Evolutionary conservation across 176 grass and related monocot genomes (phyloP).

Genomic region (Raddia distichophylla): DNA sequence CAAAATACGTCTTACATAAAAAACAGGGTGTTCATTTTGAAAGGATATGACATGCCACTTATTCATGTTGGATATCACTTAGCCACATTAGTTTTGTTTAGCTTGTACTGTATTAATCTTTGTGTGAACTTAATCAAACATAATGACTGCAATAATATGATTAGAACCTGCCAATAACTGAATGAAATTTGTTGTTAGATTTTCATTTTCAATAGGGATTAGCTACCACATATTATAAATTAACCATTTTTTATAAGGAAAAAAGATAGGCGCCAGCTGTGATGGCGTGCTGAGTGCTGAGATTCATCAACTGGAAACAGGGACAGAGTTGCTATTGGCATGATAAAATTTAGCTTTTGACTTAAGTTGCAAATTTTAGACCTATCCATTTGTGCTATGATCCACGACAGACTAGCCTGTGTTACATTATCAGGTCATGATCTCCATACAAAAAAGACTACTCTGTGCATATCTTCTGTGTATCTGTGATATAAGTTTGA

Average conservation of each 20-base stretch:
- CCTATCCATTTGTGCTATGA: no score
- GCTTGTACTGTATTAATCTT: slow-evolving; percentile 9
- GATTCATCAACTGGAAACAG: background rate
- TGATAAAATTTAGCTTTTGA: background rate
- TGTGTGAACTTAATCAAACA: background rate
- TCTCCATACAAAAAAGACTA: no score
- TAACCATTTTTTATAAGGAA: background rate
- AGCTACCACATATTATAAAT: slow-evolving; percentile 5
- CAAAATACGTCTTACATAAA: no score
- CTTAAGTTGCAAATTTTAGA: no score
- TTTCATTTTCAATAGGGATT: slow-evolving; percentile 6
- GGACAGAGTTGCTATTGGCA: background rate
- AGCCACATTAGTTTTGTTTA: slow-evolving; percentile 1
- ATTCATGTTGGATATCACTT: background rate
- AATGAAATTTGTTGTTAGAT: background rate
- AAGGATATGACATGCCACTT: slow-evolving; percentile 28
- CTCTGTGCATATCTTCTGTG: no score
- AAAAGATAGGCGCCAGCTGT: background rate
- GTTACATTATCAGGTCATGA: background rate
- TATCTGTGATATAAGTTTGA: no score
- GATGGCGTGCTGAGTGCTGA: background rate
- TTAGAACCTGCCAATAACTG: background rate
- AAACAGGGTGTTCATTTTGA: background rate
- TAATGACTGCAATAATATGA: background rate
- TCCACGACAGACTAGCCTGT: background rate